Percentiles rank a stretch among this genome's conserved stretches.
These are phyloP conservation scores for Volvox reticuliferus DNA, from an alignment of 139 green algal species.

Conservation along the genomic window DNA sequence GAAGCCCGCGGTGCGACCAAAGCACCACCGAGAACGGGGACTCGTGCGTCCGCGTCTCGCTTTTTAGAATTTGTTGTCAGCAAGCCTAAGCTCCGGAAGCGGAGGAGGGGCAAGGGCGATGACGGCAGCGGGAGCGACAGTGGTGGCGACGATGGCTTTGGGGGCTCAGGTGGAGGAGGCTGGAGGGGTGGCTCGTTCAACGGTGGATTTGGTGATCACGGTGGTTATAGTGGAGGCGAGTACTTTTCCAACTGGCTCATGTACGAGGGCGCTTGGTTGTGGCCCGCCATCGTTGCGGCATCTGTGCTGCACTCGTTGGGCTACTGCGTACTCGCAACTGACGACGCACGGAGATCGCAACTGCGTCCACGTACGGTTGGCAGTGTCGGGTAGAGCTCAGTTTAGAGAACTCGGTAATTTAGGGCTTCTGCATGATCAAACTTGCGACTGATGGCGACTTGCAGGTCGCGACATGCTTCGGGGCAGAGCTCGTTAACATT, in stretches of 20 bases:
- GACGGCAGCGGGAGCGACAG: conserved; percentile 5
- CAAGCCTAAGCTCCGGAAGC: conserved; percentile 36
- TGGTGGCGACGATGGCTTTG: conserved; percentile 12
- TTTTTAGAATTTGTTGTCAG: conserved; percentile 9
- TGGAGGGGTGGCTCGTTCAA: conserved; percentile 12
- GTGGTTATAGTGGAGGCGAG: conserved; percentile 24
- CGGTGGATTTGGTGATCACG: conserved; percentile 13
- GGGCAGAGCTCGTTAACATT: not conserved
- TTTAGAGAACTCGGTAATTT: not conserved
- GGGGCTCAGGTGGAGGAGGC: not conserved
- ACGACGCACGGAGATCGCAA: conserved; percentile 2
- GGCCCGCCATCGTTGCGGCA: not conserved
- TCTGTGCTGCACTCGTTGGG: conserved; percentile 24
- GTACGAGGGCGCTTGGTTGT: conserved; percentile 16
- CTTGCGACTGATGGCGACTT: not conserved
- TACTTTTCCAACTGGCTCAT: not conserved
- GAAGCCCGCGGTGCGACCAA: not conserved
- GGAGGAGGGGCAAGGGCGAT: conserved; percentile 2
- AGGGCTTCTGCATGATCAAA: conserved; percentile 24
- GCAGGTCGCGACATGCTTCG: not conserved
- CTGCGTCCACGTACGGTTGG: not conserved
- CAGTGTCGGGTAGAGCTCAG: not conserved
- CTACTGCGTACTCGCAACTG: not conserved
- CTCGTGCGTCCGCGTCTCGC: conserved; percentile 11
- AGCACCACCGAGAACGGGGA: not conserved